Evolutionary conservation across 2,329 filamentous ascomycete genomes (phyloP).

Genomic region (Scedosporium dehoogii): DNA sequence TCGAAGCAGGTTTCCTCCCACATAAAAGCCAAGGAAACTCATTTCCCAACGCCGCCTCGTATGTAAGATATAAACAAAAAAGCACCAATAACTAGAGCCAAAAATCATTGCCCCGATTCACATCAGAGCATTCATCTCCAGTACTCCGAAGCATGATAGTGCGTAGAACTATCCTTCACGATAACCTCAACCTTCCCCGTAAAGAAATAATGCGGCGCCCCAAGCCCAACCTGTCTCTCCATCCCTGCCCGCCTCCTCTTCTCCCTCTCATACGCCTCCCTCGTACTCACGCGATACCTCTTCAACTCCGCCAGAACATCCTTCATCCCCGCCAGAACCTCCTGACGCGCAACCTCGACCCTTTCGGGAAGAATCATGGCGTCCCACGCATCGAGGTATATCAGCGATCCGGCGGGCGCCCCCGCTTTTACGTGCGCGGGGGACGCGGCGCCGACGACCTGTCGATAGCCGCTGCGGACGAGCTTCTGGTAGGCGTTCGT

Average conservation of each 20-base stretch:
- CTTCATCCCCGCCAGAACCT: slow-evolving; percentile 26
- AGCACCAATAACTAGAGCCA: slow-evolving; percentile 4
- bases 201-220: slow-evolving; percentile 25
- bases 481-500: slow-evolving; percentile 14
- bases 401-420: slow-evolving; percentile 30
- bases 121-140: slow-evolving; percentile 8
- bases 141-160: slow-evolving; percentile 9
- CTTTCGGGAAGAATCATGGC: slow-evolving; percentile 32
- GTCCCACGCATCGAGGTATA: slow-evolving; percentile 45
- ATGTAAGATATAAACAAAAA: too few relatives aligned
- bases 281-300: slow-evolving; percentile 21
- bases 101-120: not conserved
- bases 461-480: slow-evolving; percentile 23
- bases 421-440: slow-evolving; percentile 40
- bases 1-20: too few relatives aligned
- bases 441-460: slow-evolving; percentile 34
- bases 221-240: slow-evolving; percentile 6
- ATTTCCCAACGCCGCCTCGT: too few relatives aligned
- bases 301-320: slow-evolving; percentile 34
- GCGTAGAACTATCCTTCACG: slow-evolving; percentile 10
- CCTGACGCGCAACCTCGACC: slow-evolving; percentile 14
- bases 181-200: slow-evolving; percentile 24
- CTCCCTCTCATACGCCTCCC: slow-evolving; percentile 6
- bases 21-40: too few relatives aligned
- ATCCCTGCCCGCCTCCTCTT: slow-evolving; percentile 7